Conservation (phyloP, 2,329 filamentous ascomycete genomes). For the Oidium heveae region DNA sequence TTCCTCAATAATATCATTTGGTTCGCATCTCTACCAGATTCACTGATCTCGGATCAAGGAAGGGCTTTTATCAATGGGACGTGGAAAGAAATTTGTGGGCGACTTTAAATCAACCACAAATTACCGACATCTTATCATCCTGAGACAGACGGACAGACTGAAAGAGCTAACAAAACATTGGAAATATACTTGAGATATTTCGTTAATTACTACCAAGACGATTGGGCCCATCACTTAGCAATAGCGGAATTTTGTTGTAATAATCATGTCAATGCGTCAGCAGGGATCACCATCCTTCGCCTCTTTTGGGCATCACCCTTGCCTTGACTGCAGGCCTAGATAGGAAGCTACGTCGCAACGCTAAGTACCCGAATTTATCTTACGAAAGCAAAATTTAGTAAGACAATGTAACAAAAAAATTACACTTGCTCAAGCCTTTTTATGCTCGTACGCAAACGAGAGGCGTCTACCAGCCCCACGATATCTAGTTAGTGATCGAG, state of each 20-base stretch:
- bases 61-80: neutral
- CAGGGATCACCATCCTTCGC: neutral
- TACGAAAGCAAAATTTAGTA: neutral
- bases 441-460: neutral
- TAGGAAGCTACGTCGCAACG: neutral
- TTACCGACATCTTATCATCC: neutral
- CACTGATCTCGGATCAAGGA: neutral
- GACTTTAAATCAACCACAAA: neutral
- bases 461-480: neutral
- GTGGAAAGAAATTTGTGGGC: neutral
- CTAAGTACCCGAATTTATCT: neutral
- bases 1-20: conserved; percentile 8
- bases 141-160: neutral
- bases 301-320: neutral
- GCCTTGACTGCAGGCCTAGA: neutral
- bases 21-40: neutral
- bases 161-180: neutral
- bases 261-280: neutral
- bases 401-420: neutral
- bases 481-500: neutral
- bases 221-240: neutral
- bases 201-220: neutral
- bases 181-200: neutral
- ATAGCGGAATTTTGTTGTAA: neutral
- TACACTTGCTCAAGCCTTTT: neutral